phyloP scores from a whole-genome alignment of 2,329 filamentous ascomycete genomes.

The Fusarium robinianum region DNA sequence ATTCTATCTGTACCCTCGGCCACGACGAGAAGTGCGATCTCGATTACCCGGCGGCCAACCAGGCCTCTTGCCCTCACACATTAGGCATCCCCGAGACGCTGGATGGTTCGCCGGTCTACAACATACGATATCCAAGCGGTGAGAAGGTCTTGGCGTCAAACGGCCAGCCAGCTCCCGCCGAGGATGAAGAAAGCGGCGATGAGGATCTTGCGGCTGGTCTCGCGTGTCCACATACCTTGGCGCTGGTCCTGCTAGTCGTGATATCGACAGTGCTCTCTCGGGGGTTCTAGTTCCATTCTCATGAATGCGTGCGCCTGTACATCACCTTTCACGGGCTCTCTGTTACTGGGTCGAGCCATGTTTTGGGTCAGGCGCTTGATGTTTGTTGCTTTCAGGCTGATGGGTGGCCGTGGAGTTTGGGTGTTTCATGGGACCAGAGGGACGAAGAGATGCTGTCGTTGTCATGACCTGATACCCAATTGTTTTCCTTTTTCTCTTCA shows the following conservation, averaged over 20 bases:
- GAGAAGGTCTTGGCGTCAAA: conserved; percentile 45
- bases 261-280: background rate
- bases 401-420: conserved; percentile 11
- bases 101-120: conserved; percentile 48
- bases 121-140: conserved; percentile 53
- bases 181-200: conserved; percentile 10
- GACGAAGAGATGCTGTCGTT: conserved; percentile 15
- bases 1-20: conserved; percentile 52
- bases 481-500: conserved; percentile 10
- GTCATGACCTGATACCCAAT: conserved; percentile 37
- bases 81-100: conserved; percentile 46
- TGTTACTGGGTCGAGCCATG: background rate
- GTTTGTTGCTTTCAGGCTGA: background rate
- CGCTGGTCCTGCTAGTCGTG: no score
- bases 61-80: conserved; percentile 49
- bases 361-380: background rate
- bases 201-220: conserved; percentile 9
- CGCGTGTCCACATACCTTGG: conserved; percentile 9
- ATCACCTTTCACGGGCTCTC: no score
- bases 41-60: conserved; percentile 50
- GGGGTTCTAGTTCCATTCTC: background rate
- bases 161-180: conserved; percentile 11
- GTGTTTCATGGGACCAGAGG: no score
- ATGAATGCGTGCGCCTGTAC: no score
- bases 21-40: conserved; percentile 52